These are phyloP conservation scores for Penicillium tannophilum DNA, from an alignment of 495 filamentous ascomycete species.

Conservation along the genomic window DNA sequence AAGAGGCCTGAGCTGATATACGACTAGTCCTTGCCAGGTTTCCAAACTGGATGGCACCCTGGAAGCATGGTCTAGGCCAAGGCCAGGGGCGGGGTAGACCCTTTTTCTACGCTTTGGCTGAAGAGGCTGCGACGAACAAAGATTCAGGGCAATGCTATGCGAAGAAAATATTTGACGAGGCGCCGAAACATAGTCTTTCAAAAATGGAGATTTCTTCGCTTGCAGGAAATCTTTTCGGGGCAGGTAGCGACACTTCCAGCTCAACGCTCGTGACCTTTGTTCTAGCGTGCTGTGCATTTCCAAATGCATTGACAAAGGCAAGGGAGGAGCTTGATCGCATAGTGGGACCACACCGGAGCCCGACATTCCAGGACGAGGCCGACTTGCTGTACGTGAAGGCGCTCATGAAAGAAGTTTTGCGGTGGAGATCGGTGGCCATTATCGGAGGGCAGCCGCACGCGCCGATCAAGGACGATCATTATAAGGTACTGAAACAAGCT, in stretches of 20 bases:
- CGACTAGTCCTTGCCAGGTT: constrained; percentile 42
- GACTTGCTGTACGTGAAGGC: constrained; percentile 39
- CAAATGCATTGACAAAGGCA: constrained; percentile 36
- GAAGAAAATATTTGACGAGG: constrained; percentile 42
- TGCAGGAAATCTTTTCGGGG: constrained; percentile 33
- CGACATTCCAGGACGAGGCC: constrained; percentile 25
- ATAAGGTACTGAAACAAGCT: constrained; percentile 25
- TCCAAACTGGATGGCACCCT: constrained; percentile 36
- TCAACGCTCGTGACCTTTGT: constrained; percentile 41
- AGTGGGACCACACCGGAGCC: constrained; percentile 23
- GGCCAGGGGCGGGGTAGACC: constrained; percentile 32
- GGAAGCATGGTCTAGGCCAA: constrained; percentile 41
- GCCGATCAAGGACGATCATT: constrained; percentile 53
- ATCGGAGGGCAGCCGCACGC: constrained; percentile 55
- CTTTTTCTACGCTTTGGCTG: constrained; percentile 46
- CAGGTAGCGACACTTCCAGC: constrained; percentile 41
- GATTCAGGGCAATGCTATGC: constrained; percentile 32
- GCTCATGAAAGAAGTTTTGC: constrained; percentile 38
- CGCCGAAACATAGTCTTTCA: constrained; percentile 38
- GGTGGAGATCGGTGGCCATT: constrained; percentile 38
- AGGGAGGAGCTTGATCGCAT: constrained; percentile 46
- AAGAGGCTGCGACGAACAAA: constrained; percentile 37
- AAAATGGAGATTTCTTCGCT: constrained; percentile 39
- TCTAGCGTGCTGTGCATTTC: constrained; percentile 42
- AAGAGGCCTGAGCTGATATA: background rate